A percentile compares a stretch with the other conserved stretches of the same genome.
These are phyloP conservation scores for Cyanidioschyzon merolae DNA, from an alignment of 23 red algal species.

Conservation along the genomic window DNA sequence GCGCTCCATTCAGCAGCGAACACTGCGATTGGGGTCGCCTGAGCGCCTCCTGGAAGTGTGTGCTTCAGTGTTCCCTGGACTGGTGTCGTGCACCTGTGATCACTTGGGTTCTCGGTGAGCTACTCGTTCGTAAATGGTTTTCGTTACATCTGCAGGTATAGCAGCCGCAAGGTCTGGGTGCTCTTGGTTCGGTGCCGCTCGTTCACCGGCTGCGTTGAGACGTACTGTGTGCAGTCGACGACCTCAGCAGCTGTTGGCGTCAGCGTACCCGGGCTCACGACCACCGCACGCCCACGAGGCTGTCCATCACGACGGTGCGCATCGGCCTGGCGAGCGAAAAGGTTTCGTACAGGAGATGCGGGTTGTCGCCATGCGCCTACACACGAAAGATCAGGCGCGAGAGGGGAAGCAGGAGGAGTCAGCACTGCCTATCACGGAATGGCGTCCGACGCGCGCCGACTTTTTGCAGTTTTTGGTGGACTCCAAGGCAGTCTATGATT, in stretches of 20 bases:
- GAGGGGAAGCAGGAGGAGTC: slow-evolving; percentile 75
- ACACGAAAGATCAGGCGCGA: slow-evolving; percentile 96
- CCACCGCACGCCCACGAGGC: background rate
- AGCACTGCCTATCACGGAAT: slow-evolving; percentile 69
- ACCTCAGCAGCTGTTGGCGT: background rate
- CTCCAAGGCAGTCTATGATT: slow-evolving; percentile 66
- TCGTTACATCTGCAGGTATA: background rate
- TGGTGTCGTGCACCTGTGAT: no score
- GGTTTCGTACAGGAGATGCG: slow-evolving; percentile 99
- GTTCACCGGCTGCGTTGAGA: background rate
- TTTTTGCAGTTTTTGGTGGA: slow-evolving; percentile 98
- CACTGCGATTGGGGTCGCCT: no score
- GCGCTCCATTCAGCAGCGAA: no score
- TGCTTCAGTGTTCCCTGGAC: no score
- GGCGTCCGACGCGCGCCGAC: slow-evolving; percentile 45
- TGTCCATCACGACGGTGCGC: background rate
- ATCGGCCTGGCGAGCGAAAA: slow-evolving; percentile 72
- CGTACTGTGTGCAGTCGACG: background rate
- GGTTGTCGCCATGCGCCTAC: slow-evolving; percentile 92
- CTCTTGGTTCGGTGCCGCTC: background rate
- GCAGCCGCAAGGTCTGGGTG: background rate
- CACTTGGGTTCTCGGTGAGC: no score
- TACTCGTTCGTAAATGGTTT: no score
- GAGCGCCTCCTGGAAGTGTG: no score
- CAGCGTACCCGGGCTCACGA: background rate